Evolutionary conservation across 306 rosid species (phyloP).

Genomic region (Pterocarpus santalinus): DNA sequence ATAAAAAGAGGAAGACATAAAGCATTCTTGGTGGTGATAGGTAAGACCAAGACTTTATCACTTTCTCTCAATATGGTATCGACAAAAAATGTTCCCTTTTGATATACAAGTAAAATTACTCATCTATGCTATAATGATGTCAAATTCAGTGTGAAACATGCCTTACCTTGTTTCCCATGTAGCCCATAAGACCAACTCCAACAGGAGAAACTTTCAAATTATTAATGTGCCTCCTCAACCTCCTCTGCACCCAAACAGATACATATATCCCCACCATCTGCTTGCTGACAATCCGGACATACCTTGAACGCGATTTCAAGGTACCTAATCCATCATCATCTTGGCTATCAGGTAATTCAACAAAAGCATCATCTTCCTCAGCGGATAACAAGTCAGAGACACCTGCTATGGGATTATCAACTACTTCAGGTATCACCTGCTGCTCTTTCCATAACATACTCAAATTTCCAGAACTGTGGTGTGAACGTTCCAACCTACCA

Average conservation of each 20-base stretch:
- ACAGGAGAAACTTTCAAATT: constrained; percentile 89
- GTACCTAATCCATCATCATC: constrained; percentile 34
- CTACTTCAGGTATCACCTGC: constrained; percentile 56
- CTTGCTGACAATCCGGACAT: constrained; percentile 91
- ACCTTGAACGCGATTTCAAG: constrained; percentile 55
- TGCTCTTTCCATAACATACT: constrained; percentile 58
- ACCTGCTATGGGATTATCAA: constrained; percentile 62
- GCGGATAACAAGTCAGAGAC: constrained; percentile 54
- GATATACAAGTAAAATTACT: background rate
- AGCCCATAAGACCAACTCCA: constrained; percentile 98
- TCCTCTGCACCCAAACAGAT: constrained; percentile 92
- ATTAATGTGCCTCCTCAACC: constrained; percentile 86
- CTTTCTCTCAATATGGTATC: too few relatives aligned
- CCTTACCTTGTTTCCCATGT: constrained; percentile 98
- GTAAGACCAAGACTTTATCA: too few relatives aligned
- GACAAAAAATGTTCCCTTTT: too few relatives aligned
- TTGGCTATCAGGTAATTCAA: constrained; percentile 53
- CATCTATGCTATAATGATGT: constrained; percentile 29
- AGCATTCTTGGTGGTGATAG: too few relatives aligned
- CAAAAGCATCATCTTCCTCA: constrained; percentile 65
- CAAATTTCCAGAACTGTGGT: constrained; percentile 75
- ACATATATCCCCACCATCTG: constrained; percentile 98
- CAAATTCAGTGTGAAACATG: constrained; percentile 34
- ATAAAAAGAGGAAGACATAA: too few relatives aligned
- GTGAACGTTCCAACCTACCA: constrained; percentile 62